Evolutionary conservation across 495 filamentous ascomycete genomes (phyloP).

Genomic region (Paragyromitra xinjiangensis): DNA sequence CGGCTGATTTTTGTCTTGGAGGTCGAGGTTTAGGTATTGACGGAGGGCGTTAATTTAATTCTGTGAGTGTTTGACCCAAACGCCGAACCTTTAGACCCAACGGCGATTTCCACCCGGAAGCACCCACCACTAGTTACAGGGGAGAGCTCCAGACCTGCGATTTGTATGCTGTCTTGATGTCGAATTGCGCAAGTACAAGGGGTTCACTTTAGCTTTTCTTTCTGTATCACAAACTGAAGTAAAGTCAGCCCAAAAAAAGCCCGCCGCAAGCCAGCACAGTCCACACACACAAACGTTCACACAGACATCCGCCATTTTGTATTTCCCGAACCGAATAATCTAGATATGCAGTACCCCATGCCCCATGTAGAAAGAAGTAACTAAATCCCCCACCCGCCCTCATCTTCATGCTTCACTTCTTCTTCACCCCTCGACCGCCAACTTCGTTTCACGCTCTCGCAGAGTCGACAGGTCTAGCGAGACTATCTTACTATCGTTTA

Average conservation of each 20-base stretch:
- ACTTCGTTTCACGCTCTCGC: conserved; percentile 10
- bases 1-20: neutral
- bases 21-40: neutral
- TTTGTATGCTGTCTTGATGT: neutral
- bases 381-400: conserved; percentile 39
- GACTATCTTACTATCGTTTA: conserved; percentile 19
- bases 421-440: conserved; percentile 18
- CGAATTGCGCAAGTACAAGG: conserved; percentile 17
- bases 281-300: conserved; percentile 14
- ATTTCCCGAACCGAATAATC: conserved; percentile 35
- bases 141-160: neutral
- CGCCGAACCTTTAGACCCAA: conserved; percentile 2
- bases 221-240: conserved; percentile 28
- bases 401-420: conserved; percentile 36
- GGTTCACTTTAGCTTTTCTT: conserved; percentile 15
- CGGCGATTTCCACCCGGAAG: conserved; percentile 21
- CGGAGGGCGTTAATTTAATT: conserved; percentile 1
- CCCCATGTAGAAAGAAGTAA: conserved; percentile 45
- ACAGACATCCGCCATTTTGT: conserved; percentile 27
- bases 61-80: conserved; percentile 24
- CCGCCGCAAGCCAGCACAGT: conserved; percentile 6
- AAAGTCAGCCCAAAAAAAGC: conserved; percentile 8
- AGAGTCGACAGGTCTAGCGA: conserved; percentile 26
- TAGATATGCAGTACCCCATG: conserved; percentile 49
- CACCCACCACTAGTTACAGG: conserved; percentile 13